These are phyloP conservation scores for Rhizopus arrhizus DNA, from an alignment of 371 early-diverging fungal genomes.

Conservation along the genomic window DNA sequence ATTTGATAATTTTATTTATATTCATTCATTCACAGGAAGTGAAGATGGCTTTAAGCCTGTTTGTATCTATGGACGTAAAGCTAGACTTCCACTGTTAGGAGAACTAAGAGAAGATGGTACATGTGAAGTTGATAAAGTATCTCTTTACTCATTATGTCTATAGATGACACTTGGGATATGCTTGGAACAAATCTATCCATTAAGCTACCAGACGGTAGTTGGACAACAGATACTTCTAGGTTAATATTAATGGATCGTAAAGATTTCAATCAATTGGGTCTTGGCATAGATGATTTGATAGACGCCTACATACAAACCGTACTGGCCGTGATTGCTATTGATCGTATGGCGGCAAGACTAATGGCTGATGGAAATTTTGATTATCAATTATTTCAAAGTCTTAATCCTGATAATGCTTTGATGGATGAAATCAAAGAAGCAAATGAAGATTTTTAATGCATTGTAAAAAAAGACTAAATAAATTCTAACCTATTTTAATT, in stretches of 20 bases:
- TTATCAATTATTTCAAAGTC: constrained; percentile 77
- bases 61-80: constrained; percentile 84
- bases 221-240: constrained; percentile 87
- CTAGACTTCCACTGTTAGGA: constrained; percentile 75
- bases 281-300: constrained; percentile 91
- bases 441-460: constrained; percentile 39
- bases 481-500: not conserved
- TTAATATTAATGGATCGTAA: constrained; percentile 90
- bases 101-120: constrained; percentile 58
- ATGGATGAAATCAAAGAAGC: constrained; percentile 72
- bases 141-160: constrained; percentile 8
- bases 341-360: constrained; percentile 79
- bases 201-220: constrained; percentile 76
- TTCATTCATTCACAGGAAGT: constrained; percentile 23
- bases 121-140: not conserved
- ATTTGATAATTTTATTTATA: too few relatives aligned
- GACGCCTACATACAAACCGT: constrained; percentile 94
- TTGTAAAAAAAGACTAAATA: not conserved
- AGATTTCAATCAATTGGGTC: constrained; percentile 88
- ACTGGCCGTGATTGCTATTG: constrained; percentile 86
- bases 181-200: constrained; percentile 91
- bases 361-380: constrained; percentile 77
- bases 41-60: constrained; percentile 83
- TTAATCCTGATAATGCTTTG: constrained; percentile 86
- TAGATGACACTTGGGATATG: constrained; percentile 83